Evolutionary conservation across 2,329 filamentous ascomycete species (phyloP).

Genomic region (Metarhizium album): DNA sequence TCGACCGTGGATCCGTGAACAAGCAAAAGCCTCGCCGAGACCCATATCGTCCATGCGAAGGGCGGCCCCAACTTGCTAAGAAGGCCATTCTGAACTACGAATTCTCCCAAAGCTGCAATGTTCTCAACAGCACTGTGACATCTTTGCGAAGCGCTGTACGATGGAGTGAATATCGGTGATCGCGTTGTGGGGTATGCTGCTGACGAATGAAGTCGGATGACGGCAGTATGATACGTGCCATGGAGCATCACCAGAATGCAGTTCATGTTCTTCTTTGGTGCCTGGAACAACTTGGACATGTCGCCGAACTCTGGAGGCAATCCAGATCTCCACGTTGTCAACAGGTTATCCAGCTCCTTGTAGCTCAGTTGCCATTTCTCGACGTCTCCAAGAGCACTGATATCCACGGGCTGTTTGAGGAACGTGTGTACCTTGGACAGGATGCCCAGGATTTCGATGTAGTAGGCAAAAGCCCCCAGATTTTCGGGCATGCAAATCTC

Average conservation of each 20-base stretch:
- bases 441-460: slow-evolving; percentile 81
- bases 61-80: slow-evolving; percentile 76
- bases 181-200: slow-evolving; percentile 85
- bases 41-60: slow-evolving; percentile 89
- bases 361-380: slow-evolving; percentile 85
- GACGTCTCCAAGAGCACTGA: slow-evolving; percentile 71
- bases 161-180: slow-evolving; percentile 81
- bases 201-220: slow-evolving; percentile 84
- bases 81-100: slow-evolving; percentile 64
- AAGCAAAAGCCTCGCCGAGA: slow-evolving; percentile 73
- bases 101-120: slow-evolving; percentile 67
- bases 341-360: slow-evolving; percentile 68
- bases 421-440: slow-evolving; percentile 82
- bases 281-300: slow-evolving; percentile 66
- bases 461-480: slow-evolving; percentile 78
- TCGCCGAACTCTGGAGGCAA: slow-evolving; percentile 78
- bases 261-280: slow-evolving; percentile 58
- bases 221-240: slow-evolving; percentile 78
- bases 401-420: slow-evolving; percentile 80
- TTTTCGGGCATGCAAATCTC: slow-evolving; percentile 64
- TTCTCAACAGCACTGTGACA: slow-evolving; percentile 77
- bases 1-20: slow-evolving; percentile 88
- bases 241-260: slow-evolving; percentile 88
- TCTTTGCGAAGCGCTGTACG: slow-evolving; percentile 72
- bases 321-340: slow-evolving; percentile 75